Evolutionary conservation across 2,329 filamentous ascomycete genomes (phyloP), one percentile per base, ranked within the genome.

Genomic region (Nothophaeocryptopus gaeumannii): DNA sequence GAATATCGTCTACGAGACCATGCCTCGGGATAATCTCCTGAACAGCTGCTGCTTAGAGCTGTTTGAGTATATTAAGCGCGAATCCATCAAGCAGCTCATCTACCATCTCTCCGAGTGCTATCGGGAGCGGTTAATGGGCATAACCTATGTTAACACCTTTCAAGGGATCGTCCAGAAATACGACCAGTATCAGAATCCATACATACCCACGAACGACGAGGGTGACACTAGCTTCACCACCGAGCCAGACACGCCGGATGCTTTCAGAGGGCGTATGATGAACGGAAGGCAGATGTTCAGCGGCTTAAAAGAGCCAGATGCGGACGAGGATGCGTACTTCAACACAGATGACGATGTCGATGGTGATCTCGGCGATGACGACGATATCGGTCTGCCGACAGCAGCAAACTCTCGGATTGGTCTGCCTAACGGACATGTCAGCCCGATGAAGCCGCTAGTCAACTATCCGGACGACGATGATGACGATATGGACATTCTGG

Each of bases 391-490:
- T 30, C 46, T 67, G n/a, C 65, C 65, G 5, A 26, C 20, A 26
- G 20, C 20, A 26, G 20, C 20, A 26, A 26, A 26, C 7, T 26
- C 20, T 26, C 20, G 20, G 20, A 26, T 26, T 26, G 20, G 46
- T 36, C 45, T 76, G 9, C 69, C 76, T 5, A 91, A 90, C 58
- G 88, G 83, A 16, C 55, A 58, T 43, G 78, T 78, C 11, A 81
- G 82, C 14, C 76, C 84, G 1, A 70, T 80, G 43, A 89, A 86
- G 64, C 87, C 87, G 1, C 74, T 97, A 15, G 93, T 99, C 31
- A 89, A 96, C 67, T 99, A 99, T 66, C 83, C 85, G 0, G 95
- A 95, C 33, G 91, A 96, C 59, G 92, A 96, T 51, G 89, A 93
- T n/a, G 82, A 80, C 8, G 55, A 59, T 10, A 83, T 86, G 69